Base-by-base conservation (phyloP, 805 yeast genomes). In the Maudiozyma saulgeensis region DNA sequence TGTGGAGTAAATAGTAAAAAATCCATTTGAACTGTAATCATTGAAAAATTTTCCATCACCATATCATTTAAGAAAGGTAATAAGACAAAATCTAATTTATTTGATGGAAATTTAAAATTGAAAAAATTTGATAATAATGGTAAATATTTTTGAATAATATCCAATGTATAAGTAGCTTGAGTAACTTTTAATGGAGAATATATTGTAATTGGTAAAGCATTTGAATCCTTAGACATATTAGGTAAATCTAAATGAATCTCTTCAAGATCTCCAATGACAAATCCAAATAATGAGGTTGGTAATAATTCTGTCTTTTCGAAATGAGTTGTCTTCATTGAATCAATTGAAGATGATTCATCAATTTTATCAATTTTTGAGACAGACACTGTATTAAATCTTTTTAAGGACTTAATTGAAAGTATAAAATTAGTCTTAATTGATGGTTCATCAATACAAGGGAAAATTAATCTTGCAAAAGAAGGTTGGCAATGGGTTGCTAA, bases 31-130 rank as follows among this genome's bases (percentile, higher is more conserved):
- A 82, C 71, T 2, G 84, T 77, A 46, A 86, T 73, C 67, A 83
- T 66, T 3, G 87, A 85, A 78, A 84, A 81, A 61, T 85, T 84
- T 61, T 86, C 95, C 81, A 84, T 85, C 2, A 87, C 95, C 51
- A 86, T 85, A 61, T 84, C 91, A 28, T 80, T 73, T 49, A 86
- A 68, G 56, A 80, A 82, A 9, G 93, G 93, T 8, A 86, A 63
- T 0, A 85, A 77, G 4, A 81, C 77, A 44, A 86, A 66, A 59
- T 85, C 93, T 25, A 86, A 64, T 55, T 86, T 85, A 2, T 72
- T 67, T 50, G 82, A 65, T 1, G 91, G 91, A 57, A 73, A 84
- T 1, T 59, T 54, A 12, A 56, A 57, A 1, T 72, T 69, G 45
- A 83, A 74, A 32, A 72, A 68, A 0, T 61, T 44, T 45, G 73